A percentile compares a stretch with the other conserved stretches of the same genome.
phyloP scores from a whole-genome alignment of 1,284 basidiomycete genomes.

The Anthracocystis panici-leucophaei region DNA sequence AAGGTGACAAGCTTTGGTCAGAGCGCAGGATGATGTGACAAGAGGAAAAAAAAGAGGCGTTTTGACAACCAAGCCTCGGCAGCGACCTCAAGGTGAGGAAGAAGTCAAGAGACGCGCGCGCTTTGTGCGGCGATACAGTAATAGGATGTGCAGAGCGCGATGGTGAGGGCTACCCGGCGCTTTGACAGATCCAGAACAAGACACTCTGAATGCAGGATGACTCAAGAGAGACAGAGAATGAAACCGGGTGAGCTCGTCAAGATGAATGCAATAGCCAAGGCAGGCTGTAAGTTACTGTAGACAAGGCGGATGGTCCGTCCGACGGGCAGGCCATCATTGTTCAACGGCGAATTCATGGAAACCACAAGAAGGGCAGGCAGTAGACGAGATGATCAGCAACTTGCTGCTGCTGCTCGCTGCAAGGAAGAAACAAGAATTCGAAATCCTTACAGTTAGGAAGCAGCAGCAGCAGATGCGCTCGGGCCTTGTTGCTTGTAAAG shows the following conservation, averaged over 20 bases:
- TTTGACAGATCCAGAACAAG: constrained; percentile 1
- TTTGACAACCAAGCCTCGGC: too few relatives aligned
- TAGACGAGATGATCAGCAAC: constrained; percentile 2
- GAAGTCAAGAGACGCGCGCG: neutral
- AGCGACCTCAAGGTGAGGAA: constrained; percentile 9
- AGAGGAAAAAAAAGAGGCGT: constrained; percentile 10
- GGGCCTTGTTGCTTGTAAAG: neutral
- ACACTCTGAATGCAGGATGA: constrained; percentile 28
- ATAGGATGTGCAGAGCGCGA: constrained; percentile 23
- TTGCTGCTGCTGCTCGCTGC: neutral
- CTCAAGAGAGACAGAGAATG: constrained; percentile 12
- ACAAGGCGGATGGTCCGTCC: neutral
- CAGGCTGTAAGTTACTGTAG: too few relatives aligned
- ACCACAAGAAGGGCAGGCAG: neutral
- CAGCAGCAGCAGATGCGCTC: constrained; percentile 9
- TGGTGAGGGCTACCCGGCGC: constrained; percentile 15
- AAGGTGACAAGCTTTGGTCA: constrained; percentile 21
- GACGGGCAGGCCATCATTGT: neutral
- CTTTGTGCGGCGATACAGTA: neutral
- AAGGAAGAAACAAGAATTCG: constrained; percentile 5
- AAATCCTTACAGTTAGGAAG: constrained; percentile 7
- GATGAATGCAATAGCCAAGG: too few relatives aligned
- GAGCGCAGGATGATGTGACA: neutral
- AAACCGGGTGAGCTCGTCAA: constrained; percentile 14
- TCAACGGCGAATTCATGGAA: neutral